Evolutionary conservation across 257 asterid species (phyloP).

Genomic region (Solanum etuberosum): DNA sequence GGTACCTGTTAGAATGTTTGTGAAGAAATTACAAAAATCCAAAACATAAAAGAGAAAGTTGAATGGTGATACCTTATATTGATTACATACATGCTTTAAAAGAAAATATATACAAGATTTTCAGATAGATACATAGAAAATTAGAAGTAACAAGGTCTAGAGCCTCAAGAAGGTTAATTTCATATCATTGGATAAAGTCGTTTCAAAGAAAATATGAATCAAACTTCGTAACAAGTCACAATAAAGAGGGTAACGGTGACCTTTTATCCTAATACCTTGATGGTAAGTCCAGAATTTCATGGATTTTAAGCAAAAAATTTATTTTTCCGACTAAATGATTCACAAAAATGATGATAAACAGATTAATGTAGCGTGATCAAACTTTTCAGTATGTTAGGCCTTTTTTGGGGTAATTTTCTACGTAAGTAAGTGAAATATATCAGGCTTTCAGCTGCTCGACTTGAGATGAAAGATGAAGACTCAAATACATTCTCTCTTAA

Average conservation of each 20-base stretch:
- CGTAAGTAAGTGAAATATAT: neutral
- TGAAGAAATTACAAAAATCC: neutral
- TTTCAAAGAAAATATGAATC: neutral
- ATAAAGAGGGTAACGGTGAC: neutral
- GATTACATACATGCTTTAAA: neutral
- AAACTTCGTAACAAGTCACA: neutral
- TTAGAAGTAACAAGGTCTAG: neutral
- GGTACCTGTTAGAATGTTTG: slow-evolving; percentile 20
- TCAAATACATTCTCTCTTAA: neutral
- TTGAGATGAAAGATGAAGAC: neutral
- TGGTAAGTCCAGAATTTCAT: neutral
- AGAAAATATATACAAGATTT: neutral
- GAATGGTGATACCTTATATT: neutral
- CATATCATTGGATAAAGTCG: neutral
- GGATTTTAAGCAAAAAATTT: neutral
- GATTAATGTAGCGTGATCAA: neutral
- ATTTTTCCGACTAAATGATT: neutral
- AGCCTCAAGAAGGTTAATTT: neutral
- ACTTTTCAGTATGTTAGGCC: neutral
- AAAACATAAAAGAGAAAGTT: neutral
- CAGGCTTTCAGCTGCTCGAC: neutral
- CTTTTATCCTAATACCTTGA: neutral
- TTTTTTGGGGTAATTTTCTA: neutral
- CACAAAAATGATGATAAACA: neutral
- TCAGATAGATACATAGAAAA: neutral